Conservation (phyloP, 345 rosid species). For the Pistacia atlantica region DNA sequence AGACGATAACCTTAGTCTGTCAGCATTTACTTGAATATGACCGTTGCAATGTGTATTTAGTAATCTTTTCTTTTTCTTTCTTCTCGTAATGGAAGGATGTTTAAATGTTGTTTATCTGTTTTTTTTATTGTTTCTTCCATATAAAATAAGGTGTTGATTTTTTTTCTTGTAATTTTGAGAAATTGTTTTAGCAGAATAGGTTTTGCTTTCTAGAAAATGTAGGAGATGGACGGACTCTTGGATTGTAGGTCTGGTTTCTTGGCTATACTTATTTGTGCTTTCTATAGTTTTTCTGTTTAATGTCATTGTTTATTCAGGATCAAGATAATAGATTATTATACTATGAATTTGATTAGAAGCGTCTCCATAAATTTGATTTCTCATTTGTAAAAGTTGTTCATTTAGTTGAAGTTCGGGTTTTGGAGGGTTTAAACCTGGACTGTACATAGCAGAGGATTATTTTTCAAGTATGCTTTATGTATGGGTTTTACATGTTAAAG, state of each 20-base stretch:
- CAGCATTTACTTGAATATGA: not conserved
- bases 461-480: too few species aligned
- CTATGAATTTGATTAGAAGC: not conserved
- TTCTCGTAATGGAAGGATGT: not conserved
- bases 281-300: not conserved
- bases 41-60: not conserved
- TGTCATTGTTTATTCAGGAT: not conserved
- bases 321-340: not conserved
- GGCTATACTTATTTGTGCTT: not conserved
- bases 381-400: not conserved
- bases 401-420: not conserved
- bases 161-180: not conserved
- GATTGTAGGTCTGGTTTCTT: not conserved
- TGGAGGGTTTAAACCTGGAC: not conserved
- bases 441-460: too few species aligned
- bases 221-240: not conserved
- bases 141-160: too few species aligned
- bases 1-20: not conserved
- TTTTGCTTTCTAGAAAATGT: not conserved
- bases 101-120: too few species aligned
- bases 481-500: too few species aligned
- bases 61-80: too few species aligned
- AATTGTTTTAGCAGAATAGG: not conserved
- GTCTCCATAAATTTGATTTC: not conserved
- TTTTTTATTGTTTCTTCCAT: not conserved